Conservation (phyloP, 345 rosid species). For the Citrus cavaleriei region DNA sequence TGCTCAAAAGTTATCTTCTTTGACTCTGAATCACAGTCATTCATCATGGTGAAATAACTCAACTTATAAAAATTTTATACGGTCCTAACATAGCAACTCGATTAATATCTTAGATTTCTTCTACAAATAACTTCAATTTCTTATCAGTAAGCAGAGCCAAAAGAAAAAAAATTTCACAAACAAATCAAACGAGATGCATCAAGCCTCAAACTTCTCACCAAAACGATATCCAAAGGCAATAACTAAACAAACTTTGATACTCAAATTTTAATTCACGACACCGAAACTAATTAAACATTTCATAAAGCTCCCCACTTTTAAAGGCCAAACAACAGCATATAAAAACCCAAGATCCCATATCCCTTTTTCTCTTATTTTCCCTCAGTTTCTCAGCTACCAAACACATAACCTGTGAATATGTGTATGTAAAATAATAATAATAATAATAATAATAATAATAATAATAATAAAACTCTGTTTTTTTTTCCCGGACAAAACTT, state of each 20-base stretch:
- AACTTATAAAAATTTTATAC: neutral
- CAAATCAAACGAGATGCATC: neutral
- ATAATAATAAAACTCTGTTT: too few species aligned
- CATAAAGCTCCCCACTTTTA: neutral
- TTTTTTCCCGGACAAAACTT: too few species aligned
- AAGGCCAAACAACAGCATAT: neutral
- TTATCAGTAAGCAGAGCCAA: neutral
- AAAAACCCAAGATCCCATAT: slow-evolving; percentile 22
- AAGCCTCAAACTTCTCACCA: neutral
- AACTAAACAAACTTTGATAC: neutral
- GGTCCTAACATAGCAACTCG: neutral
- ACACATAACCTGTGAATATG: neutral
- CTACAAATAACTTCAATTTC: neutral
- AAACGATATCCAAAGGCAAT: neutral
- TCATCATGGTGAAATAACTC: neutral
- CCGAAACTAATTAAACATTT: neutral
- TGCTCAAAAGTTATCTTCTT: neutral
- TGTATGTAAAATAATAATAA: too few species aligned
- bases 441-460: too few species aligned
- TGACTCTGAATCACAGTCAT: neutral
- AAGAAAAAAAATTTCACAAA: neutral
- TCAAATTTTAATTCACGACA: neutral
- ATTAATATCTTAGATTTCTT: neutral
- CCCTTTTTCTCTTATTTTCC: slow-evolving; percentile 6
- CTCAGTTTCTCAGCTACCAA: slow-evolving; percentile 16